A percentile compares a stretch with the other conserved stretches of the same genome.
These are phyloP conservation scores for Punica granatum DNA, from an alignment of 345 rosid genomes.

Conservation along the genomic window DNA sequence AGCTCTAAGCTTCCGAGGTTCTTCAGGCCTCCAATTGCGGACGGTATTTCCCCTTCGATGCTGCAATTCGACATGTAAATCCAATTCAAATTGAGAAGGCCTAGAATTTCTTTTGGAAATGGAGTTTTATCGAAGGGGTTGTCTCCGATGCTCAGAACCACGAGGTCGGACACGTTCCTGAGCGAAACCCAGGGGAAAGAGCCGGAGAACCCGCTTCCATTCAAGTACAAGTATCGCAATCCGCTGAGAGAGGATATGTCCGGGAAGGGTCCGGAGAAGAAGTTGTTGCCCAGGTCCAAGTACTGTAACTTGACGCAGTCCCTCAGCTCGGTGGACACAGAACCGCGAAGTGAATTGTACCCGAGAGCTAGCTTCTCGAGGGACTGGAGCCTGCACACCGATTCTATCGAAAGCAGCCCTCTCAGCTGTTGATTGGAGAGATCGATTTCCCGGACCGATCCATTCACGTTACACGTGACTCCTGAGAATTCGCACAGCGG, in stretches of 20 bases:
- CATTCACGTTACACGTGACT: conserved; percentile 38
- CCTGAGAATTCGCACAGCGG: conserved; percentile 49
- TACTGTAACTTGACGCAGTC: conserved; percentile 48
- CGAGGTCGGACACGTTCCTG: conserved; percentile 35
- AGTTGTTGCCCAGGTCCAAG: conserved; percentile 70
- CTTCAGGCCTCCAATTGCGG: conserved; percentile 47
- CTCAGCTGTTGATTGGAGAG: conserved; percentile 40
- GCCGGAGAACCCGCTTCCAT: conserved; percentile 55
- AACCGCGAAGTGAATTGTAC: conserved; percentile 44
- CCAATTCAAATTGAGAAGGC: conserved; percentile 43
- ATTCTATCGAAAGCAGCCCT: conserved; percentile 46
- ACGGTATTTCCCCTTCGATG: conserved; percentile 50
- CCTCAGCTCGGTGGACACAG: conserved; percentile 25
- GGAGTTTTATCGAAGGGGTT: conserved; percentile 36
- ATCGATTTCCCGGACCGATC: conserved; percentile 52
- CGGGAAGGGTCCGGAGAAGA: conserved; percentile 55
- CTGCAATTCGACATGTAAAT: conserved; percentile 64
- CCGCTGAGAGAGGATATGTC: conserved; percentile 40
- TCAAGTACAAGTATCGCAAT: conserved; percentile 45
- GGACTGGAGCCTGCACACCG: conserved; percentile 45
- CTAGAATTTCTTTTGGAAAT: conserved; percentile 41
- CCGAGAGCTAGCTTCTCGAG: conserved; percentile 68
- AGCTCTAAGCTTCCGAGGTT: conserved; percentile 56
- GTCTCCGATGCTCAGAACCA: conserved; percentile 60
- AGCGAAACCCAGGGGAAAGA: conserved; percentile 71